Percentiles rank a stretch among this genome's conserved stretches.
phyloP scores from a whole-genome alignment of 768 basidiomycete species.

The Trametes coccinea region DNA sequence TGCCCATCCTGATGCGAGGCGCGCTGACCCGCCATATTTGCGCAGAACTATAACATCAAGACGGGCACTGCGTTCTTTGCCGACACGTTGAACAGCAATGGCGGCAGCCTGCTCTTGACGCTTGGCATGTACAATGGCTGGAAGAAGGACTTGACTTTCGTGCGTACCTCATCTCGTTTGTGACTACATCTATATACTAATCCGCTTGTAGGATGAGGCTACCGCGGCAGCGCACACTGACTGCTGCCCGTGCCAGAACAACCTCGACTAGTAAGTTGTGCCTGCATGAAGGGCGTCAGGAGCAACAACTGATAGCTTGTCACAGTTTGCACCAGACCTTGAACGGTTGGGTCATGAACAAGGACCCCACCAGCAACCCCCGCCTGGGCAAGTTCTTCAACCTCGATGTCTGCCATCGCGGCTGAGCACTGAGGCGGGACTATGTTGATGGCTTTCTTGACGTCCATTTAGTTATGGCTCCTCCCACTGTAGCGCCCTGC shows the following conservation, averaged over 20 bases:
- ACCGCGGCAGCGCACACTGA: conserved; percentile 52
- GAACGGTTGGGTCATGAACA: conserved; percentile 71
- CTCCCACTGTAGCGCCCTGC: background rate
- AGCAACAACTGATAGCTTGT: conserved; percentile 6
- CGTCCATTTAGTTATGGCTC: background rate
- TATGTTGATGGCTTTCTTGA: background rate
- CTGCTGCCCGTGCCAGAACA: conserved; percentile 78
- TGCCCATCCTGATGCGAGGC: too few relatives aligned
- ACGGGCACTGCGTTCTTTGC: conserved; percentile 66
- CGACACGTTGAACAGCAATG: conserved; percentile 45
- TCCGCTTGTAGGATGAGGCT: conserved; percentile 44
- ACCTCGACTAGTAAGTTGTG: conserved; percentile 75
- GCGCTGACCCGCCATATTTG: too few relatives aligned
- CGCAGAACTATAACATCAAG: conserved; percentile 68
- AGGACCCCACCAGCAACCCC: conserved; percentile 44
- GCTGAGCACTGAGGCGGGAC: background rate
- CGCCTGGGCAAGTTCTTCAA: conserved; percentile 70
- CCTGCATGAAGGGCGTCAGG: background rate
- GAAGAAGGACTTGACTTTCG: conserved; percentile 57
- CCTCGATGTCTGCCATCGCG: conserved; percentile 41
- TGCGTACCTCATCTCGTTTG: conserved; percentile 32
- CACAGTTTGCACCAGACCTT: conserved; percentile 64
- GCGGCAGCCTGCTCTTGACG: conserved; percentile 54
- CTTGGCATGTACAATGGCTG: conserved; percentile 83
- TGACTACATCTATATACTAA: background rate